Evolutionary conservation across 2,329 filamentous ascomycete species (phyloP), one percentile per base, ranked within the genome.

Genomic region (Elsinoe fawcettii): DNA sequence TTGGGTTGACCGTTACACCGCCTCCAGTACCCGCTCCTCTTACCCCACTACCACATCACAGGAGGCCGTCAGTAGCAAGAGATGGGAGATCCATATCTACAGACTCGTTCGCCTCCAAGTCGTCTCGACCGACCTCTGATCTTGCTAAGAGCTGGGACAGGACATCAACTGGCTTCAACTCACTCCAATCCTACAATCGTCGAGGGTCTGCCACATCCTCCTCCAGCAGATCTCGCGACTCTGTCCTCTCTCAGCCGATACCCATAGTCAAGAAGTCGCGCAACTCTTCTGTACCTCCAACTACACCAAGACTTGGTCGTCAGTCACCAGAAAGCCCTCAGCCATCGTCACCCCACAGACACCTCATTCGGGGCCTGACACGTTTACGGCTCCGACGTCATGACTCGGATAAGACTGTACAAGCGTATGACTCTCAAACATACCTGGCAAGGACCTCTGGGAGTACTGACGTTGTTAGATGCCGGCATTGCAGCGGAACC

Each of bases 211-310:
- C 60, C 51, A 59, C 64, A 12, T 66, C 67, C 9, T 60, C 67
- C 7, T 70, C 65, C 3, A 65, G 69, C 51, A 64, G 63, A 46
- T 68, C 70, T 56, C 69, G 70, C 54, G 69, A 70, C 58, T 63
- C 63, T 4, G 67, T 68, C 56, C 57, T 71, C 18, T 61, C 64
- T 12, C 61, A 65, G 22, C 64, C 66, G 5, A 60, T 7, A 59
- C 64, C 25, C 63, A 62, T 16, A 59, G 64, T 18, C 64, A 66
- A 18, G 59, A 62, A 14, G 59, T 64, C 3, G 66, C 66, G 22
- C 67, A 67, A 12, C 64, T 65, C 4, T 62, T 64, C 18, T 67
- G 68, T 6, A 62, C 65, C 9, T 65, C 67, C 37, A 68, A 65
- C 8, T 56, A 70, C 16, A 63, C 66, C 16, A 49, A 67, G 3